These are phyloP conservation scores for Bathelium albidoporum DNA, from an alignment of 495 filamentous ascomycete genomes.

Conservation along the genomic window DNA sequence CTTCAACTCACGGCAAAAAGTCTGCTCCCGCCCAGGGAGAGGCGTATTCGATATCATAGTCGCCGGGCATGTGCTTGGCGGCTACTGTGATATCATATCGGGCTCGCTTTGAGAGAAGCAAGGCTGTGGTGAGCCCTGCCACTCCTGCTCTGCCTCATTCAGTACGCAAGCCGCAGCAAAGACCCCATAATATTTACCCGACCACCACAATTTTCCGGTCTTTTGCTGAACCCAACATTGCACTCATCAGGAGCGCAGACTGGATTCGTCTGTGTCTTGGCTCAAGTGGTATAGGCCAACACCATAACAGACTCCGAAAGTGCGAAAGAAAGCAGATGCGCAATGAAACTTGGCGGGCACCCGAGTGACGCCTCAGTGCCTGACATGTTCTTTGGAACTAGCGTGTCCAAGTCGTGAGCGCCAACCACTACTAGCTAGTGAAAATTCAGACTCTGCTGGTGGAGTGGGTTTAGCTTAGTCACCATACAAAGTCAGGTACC, in stretches of 20 bases:
- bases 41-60: slow-evolving; percentile 94
- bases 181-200: slow-evolving; percentile 2
- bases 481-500: too few relatives aligned
- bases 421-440: too few relatives aligned
- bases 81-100: slow-evolving; percentile 67
- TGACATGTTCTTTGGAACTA: too few relatives aligned
- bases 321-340: too few relatives aligned
- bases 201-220: neutral
- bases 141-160: slow-evolving; percentile 67
- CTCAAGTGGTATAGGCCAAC: too few relatives aligned
- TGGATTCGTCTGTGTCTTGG: too few relatives aligned
- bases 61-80: slow-evolving; percentile 95
- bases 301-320: too few relatives aligned
- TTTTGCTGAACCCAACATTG: neutral
- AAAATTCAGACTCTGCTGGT: too few relatives aligned
- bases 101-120: slow-evolving; percentile 61
- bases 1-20: slow-evolving; percentile 58
- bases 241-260: neutral
- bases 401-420: too few relatives aligned
- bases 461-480: too few relatives aligned
- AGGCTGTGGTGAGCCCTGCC: slow-evolving; percentile 77
- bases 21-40: slow-evolving; percentile 97
- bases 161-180: neutral
- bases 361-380: too few relatives aligned
- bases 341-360: too few relatives aligned